Evolutionary conservation across 805 yeast species (phyloP).

Genomic region (Candida oleophila): DNA sequence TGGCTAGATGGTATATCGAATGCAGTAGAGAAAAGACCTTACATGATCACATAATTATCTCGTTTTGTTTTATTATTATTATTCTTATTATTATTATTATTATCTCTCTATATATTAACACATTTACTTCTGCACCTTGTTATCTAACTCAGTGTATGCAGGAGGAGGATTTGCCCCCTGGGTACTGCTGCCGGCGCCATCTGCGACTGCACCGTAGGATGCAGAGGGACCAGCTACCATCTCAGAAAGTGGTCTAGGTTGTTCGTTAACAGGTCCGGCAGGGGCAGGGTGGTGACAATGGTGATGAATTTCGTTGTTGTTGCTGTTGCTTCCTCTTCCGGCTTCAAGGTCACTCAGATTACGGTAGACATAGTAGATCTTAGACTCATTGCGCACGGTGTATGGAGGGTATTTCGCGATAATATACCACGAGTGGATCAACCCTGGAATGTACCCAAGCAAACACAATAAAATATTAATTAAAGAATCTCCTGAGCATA

Average conservation of each 20-base stretch:
- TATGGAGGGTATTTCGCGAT: constrained; percentile 47
- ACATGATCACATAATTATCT: no score
- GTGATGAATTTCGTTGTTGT: constrained; percentile 9
- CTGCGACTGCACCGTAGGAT: constrained; percentile 29
- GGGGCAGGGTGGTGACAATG: constrained; percentile 8
- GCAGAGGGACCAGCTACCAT: constrained; percentile 8
- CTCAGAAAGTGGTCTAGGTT: constrained; percentile 5
- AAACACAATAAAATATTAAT: constrained; percentile 43
- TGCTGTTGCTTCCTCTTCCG: constrained; percentile 16
- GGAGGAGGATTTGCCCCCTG: constrained; percentile 22
- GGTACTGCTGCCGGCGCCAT: constrained; percentile 12
- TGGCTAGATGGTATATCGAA: no score
- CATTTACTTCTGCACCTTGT: constrained; percentile 3
- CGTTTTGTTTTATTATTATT: no score
- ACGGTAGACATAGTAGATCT: constrained; percentile 34
- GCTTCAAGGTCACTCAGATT: constrained; percentile 32
- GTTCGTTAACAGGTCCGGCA: constrained; percentile 8
- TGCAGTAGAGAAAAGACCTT: no score
- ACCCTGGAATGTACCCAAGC: constrained; percentile 52
- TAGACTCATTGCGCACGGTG: constrained; percentile 19
- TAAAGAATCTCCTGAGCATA: constrained; percentile 52
- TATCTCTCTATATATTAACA: not conserved
- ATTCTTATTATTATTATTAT: not conserved
- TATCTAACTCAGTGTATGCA: constrained; percentile 28
- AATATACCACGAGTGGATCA: constrained; percentile 50